Evolutionary conservation across 2,329 filamentous ascomycete genomes (phyloP), one percentile per base, ranked within the genome.

Genomic region (Diaporthe caulivora): DNA sequence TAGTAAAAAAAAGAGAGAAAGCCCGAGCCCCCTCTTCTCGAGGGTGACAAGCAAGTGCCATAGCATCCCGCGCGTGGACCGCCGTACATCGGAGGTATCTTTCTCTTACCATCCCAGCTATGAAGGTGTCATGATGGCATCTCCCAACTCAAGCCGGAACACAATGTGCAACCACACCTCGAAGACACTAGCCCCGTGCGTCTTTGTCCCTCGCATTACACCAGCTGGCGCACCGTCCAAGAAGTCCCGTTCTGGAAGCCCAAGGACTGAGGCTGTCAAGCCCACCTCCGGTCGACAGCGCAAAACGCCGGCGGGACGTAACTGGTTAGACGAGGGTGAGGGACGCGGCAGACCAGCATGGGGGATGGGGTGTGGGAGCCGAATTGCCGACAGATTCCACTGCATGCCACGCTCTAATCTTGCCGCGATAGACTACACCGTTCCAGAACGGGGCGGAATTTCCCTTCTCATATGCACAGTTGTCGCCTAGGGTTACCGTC

Each of bases 141-240:
- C 29, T 67, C 26, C 42, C 42, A 67, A 40, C 34, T 53, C n/a
- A n/a, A 26, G 11, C 21, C 31, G 47, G 62, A 10, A 29, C 31
- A 53, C 62, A 51, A 8, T 53, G 62, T 67, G 62, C 31, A 53
- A 67, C 62, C 62, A 67, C 62, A 67, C 62, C 47, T 67, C 62
- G 47, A 65, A 15, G 44, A 29, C 62, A 65, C 62, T 65, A 65
- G 62, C 44, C 62, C 40, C 29, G 53, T 55, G 53, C 21, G 53
- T 55, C 53, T 49, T 21, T 24, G 9, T 9, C 44, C 58, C 44
- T 62, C 26, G 21, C 26, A 47, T 17, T 51, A 24, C 62, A n/a
- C 26, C 29, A 47, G 15, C 21, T 34, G 44, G 29, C 40, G 26
- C 57, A 31, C 17, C 26, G 18, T 51, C 44, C 21, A 53, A n/a